Evolutionary conservation across 2,329 filamentous ascomycete genomes (phyloP).

Genomic region (Ophiocordyceps camponoti-leonardi): DNA sequence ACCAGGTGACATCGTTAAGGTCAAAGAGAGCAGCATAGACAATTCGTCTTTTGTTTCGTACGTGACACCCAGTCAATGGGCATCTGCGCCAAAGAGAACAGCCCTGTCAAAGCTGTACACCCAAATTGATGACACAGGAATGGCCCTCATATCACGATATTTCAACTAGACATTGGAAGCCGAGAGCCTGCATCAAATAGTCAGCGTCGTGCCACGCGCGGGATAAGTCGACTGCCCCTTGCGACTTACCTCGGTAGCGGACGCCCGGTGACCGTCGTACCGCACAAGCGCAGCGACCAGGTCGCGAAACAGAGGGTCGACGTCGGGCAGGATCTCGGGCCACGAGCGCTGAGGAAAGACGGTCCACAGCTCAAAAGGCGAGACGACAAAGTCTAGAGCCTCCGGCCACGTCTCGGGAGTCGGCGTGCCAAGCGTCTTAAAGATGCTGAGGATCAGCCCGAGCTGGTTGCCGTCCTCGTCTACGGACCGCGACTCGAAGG

Average conservation of each 20-base stretch:
- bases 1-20: too few relatives aligned
- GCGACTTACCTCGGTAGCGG: constrained; percentile 31
- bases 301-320: constrained; percentile 39
- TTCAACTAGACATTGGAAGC: constrained; percentile 5
- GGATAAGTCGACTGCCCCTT: not conserved
- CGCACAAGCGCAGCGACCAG: constrained; percentile 51
- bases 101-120: too few relatives aligned
- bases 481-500: constrained; percentile 63
- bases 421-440: constrained; percentile 79
- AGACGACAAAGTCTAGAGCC: constrained; percentile 45
- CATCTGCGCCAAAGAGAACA: too few relatives aligned
- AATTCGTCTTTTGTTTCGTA: too few relatives aligned
- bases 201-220: not conserved
- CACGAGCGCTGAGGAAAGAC: constrained; percentile 52
- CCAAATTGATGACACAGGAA: too few relatives aligned
- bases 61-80: too few relatives aligned
- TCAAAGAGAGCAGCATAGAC: too few relatives aligned
- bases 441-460: constrained; percentile 79
- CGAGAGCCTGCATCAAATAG: constrained; percentile 6
- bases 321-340: constrained; percentile 49
- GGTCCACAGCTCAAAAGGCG: constrained; percentile 83
- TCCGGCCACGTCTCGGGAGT: constrained; percentile 71
- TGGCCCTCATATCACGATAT: not conserved
- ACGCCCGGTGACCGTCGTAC: constrained; percentile 55
- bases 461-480: constrained; percentile 80